Evolutionary conservation across 2,329 filamentous ascomycete genomes (phyloP).

Genomic region (Orbilia brochopaga): DNA sequence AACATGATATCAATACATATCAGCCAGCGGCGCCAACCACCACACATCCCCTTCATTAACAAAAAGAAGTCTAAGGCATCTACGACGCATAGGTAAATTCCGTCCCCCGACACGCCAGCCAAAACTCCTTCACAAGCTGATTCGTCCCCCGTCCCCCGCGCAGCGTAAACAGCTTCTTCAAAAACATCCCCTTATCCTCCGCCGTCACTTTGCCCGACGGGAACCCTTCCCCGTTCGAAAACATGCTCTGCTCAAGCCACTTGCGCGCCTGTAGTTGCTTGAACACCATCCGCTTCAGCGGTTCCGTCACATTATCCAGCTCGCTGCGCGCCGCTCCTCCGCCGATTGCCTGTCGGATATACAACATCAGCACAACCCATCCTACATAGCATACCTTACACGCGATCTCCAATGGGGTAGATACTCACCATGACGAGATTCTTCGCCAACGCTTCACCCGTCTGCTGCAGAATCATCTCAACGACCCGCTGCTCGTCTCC

Average conservation of each 20-base stretch:
- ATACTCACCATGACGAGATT: constrained; percentile 53
- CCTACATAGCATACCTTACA: neutral
- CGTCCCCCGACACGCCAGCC: constrained; percentile 68
- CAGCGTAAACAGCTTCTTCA: constrained; percentile 71
- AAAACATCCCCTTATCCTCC: constrained; percentile 68
- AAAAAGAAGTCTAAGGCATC: too few species aligned
- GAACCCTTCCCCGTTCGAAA: constrained; percentile 62
- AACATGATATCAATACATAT: too few species aligned
- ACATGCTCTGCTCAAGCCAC: constrained; percentile 70
- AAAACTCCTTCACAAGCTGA: constrained; percentile 73
- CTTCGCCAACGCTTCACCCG: constrained; percentile 54
- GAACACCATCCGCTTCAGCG: constrained; percentile 71
- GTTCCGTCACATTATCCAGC: constrained; percentile 72
- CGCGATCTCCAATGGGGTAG: neutral
- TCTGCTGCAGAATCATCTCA: constrained; percentile 54
- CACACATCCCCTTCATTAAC: neutral
- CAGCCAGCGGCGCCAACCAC: neutral
- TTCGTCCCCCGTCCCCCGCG: constrained; percentile 70
- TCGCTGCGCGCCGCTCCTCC: constrained; percentile 74
- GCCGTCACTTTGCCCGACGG: constrained; percentile 66
- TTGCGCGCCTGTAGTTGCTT: constrained; percentile 64
- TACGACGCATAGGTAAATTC: constrained; percentile 56
- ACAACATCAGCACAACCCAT: neutral
- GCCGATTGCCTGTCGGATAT: constrained; percentile 64
- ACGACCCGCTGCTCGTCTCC: constrained; percentile 59